phyloP scores from a whole-genome alignment of 305 asterid species.

The Fraxinus paxiana region DNA sequence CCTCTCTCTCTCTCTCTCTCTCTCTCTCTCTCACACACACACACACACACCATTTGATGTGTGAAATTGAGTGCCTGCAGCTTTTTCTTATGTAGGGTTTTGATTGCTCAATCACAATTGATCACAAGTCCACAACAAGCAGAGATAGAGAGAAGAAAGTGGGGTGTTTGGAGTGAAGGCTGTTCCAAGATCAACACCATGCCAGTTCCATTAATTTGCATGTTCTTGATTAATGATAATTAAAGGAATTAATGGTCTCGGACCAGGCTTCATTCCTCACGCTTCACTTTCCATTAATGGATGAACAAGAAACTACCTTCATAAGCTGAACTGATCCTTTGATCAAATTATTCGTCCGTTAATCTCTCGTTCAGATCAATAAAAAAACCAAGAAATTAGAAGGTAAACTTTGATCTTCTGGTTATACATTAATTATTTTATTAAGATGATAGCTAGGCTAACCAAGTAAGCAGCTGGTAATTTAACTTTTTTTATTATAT shows the following conservation, averaged over 20 bases:
- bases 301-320: neutral
- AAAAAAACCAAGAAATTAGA: neutral
- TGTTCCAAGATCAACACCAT: conserved; percentile 65
- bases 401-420: neutral
- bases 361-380: neutral
- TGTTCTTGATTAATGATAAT: neutral
- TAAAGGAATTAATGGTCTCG: conserved; percentile 45
- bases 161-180: conserved; percentile 84
- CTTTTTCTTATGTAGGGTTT: conserved; percentile 8
- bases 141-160: conserved; percentile 13
- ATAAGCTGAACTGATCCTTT: neutral
- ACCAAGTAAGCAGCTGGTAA: neutral
- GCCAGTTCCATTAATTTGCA: neutral
- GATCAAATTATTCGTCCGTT: neutral
- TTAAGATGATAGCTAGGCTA: neutral
- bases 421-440: neutral
- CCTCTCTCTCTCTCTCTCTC: neutral
- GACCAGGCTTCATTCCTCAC: conserved; percentile 97
- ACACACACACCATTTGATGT: neutral
- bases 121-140: neutral
- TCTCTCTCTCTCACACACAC: neutral
- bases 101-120: conserved; percentile 45
- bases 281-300: conserved; percentile 31
- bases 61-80: conserved; percentile 25
- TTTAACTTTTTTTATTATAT: neutral